phyloP scores from a whole-genome alignment of 768 basidiomycete species.

The Tephrocybe sp. region DNA sequence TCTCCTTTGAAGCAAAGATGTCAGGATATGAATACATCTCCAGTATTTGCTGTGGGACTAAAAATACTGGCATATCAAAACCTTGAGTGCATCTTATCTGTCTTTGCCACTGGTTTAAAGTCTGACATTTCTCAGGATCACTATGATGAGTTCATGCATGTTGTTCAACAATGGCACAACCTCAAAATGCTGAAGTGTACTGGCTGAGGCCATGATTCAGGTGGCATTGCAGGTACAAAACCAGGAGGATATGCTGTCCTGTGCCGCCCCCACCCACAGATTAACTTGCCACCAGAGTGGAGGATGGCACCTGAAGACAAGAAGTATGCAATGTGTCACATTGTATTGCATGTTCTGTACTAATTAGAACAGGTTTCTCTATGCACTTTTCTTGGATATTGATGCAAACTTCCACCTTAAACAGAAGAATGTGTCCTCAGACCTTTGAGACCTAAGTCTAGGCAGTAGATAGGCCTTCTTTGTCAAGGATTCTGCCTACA shows the following conservation, averaged over 20 bases:
- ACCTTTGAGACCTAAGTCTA: constrained; percentile 16
- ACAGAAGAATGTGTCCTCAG: constrained; percentile 19
- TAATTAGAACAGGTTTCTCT: constrained; percentile 1
- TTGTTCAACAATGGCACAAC: no score
- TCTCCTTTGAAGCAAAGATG: constrained; percentile 9
- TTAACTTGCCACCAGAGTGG: constrained; percentile 25
- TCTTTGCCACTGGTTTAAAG: not conserved
- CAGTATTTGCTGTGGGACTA: not conserved
- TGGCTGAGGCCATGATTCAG: no score
- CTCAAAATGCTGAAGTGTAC: no score
- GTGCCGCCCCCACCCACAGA: constrained; percentile 27
- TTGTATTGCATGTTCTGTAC: not conserved
- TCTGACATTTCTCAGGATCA: no score
- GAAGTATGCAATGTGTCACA: constrained; percentile 6
- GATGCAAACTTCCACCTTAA: constrained; percentile 23
- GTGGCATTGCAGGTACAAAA: constrained; percentile 6
- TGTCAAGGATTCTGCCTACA: constrained; percentile 9
- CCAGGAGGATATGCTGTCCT: constrained; percentile 22
- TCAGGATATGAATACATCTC: constrained; percentile 10
- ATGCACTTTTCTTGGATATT: constrained; percentile 8
- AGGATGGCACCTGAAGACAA: constrained; percentile 11
- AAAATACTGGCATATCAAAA: constrained; percentile 7
- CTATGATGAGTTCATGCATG: no score
- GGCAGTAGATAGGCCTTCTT: constrained; percentile 12
- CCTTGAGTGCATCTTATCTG: not conserved